A percentile compares a stretch with the other conserved stretches of the same genome.
Conservation (phyloP, 2,329 filamentous ascomycete species). For the Calonectria henricotiae region DNA sequence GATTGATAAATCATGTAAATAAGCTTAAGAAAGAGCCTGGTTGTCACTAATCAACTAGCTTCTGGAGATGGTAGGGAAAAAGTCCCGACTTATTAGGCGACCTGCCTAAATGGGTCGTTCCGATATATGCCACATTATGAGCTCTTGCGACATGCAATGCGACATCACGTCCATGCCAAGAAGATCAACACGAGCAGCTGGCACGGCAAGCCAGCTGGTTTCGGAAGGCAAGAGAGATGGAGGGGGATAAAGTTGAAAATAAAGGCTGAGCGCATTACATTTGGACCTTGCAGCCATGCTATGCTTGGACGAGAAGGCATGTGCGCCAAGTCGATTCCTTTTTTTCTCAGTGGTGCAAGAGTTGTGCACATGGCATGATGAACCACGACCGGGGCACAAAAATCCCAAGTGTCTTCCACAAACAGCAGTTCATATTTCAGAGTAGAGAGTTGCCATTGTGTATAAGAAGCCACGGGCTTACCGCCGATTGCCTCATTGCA, state of each 20-base stretch:
- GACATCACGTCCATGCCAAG: constrained; percentile 15
- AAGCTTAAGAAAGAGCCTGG: neutral
- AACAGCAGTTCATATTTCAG: neutral
- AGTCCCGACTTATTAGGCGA: constrained; percentile 7
- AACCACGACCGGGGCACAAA: neutral
- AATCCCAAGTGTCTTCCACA: neutral
- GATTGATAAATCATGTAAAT: neutral
- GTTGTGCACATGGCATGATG: neutral
- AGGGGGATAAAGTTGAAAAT: constrained; percentile 17
- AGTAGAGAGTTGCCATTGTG: neutral
- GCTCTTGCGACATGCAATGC: constrained; percentile 21
- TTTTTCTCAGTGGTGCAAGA: neutral
- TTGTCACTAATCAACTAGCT: neutral
- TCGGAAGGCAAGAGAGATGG: neutral
- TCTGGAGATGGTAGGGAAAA: neutral
- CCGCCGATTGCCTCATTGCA: neutral
- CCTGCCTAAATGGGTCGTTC: constrained; percentile 22
- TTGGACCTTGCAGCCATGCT: constrained; percentile 6
- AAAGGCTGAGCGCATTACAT: constrained; percentile 7
- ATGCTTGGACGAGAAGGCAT: neutral
- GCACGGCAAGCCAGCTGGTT: constrained; percentile 17
- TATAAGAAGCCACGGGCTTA: constrained; percentile 1
- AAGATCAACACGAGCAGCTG: constrained; percentile 18
- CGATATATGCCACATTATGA: constrained; percentile 16
- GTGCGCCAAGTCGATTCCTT: constrained; percentile 7